Conservation (phyloP, 164 flowering plant species). For the Vitis rupestris region DNA sequence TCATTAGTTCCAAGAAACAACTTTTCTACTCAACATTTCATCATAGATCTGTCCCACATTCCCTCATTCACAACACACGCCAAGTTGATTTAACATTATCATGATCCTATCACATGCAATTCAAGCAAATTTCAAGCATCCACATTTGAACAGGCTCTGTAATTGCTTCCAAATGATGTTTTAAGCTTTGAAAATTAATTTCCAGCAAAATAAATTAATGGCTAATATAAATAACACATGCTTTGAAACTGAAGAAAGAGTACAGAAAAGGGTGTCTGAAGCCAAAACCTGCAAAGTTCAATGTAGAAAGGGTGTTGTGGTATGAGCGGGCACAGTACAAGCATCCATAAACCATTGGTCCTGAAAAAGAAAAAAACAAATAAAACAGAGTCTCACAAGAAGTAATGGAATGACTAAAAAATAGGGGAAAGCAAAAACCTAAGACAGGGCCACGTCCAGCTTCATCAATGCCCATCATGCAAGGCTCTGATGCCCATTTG, state of each 20-base stretch:
- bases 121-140: too few species aligned
- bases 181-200: too few species aligned
- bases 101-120: too few species aligned
- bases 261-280: neutral
- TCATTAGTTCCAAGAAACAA: too few species aligned
- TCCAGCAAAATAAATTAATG: neutral
- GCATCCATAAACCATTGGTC: slow-evolving; percentile 98
- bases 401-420: neutral
- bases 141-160: too few species aligned
- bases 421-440: slow-evolving; percentile 38
- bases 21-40: too few species aligned
- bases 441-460: slow-evolving; percentile 98
- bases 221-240: neutral
- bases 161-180: too few species aligned
- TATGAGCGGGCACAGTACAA: slow-evolving; percentile 82
- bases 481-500: slow-evolving; percentile 77
- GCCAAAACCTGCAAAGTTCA: slow-evolving; percentile 72
- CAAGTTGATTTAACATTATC: too few species aligned
- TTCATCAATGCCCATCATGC: slow-evolving; percentile 98
- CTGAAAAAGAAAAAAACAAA: slow-evolving; percentile 30
- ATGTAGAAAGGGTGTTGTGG: slow-evolving; percentile 61
- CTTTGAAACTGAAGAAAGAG: neutral
- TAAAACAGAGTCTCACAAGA: neutral
- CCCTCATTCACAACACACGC: too few species aligned
- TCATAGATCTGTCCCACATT: too few species aligned